Conservation (phyloP, 176 grass and related monocot genomes). For the Aegilops speltoides region DNA sequence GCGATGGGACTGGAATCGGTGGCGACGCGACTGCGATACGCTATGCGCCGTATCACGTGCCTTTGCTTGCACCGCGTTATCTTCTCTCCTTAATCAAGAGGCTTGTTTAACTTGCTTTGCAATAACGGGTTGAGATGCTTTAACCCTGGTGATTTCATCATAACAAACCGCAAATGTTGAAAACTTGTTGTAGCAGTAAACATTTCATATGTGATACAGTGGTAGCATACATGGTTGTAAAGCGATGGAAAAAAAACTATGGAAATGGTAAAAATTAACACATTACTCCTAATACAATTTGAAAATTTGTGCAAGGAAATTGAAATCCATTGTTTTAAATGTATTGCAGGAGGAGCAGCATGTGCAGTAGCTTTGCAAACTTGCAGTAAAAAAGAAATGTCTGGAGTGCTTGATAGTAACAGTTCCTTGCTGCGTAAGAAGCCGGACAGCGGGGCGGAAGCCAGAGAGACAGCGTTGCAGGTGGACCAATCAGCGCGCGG, state of each 20-base stretch:
- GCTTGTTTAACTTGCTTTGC: background rate
- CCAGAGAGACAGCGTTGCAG: constrained; percentile 9
- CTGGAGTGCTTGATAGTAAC: background rate
- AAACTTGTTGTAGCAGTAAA: background rate
- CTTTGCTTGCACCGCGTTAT: background rate
- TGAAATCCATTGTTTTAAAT: background rate
- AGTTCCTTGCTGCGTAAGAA: background rate
- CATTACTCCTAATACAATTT: too few relatives aligned
- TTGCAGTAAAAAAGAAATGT: background rate
- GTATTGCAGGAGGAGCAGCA: background rate
- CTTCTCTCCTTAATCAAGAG: background rate
- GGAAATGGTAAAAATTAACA: background rate
- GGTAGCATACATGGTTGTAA: background rate
- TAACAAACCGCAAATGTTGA: background rate
- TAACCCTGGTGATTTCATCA: background rate
- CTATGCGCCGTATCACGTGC: constrained; percentile 4
- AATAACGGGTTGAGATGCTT: background rate
- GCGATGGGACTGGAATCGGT: background rate
- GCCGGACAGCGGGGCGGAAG: constrained; percentile 21
- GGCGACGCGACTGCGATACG: background rate
- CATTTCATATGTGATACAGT: too few relatives aligned
- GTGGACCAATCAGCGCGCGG: constrained; percentile 7
- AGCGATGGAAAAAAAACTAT: too few relatives aligned
- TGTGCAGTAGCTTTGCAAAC: background rate
- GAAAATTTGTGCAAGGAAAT: background rate